These are phyloP conservation scores for Xerocomus cyaneibrunnescens DNA, from an alignment of 1,284 basidiomycete genomes.

Conservation along the genomic window DNA sequence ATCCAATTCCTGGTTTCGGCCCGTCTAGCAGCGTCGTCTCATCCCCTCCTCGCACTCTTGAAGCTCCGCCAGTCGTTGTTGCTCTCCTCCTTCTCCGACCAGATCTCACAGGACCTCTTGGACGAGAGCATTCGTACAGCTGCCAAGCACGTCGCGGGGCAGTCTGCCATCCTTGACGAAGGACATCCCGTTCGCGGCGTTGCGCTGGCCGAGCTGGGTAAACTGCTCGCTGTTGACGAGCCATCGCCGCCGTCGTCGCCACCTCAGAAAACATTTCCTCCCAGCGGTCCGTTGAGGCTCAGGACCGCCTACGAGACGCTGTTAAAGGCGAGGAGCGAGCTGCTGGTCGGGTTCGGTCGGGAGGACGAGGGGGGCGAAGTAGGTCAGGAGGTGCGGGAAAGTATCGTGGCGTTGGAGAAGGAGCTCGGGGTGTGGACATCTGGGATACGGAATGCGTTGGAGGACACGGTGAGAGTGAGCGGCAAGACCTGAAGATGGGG, in stretches of 20 bases:
- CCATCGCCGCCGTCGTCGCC: conserved; percentile 41
- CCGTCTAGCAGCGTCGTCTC: conserved; percentile 57
- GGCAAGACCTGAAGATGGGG: conserved; percentile 1
- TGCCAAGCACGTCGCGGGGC: conserved; percentile 56
- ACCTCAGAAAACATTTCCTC: conserved; percentile 44
- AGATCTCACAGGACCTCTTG: conserved; percentile 47
- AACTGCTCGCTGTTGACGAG: conserved; percentile 76
- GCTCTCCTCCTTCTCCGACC: conserved; percentile 47
- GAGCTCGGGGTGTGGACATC: conserved; percentile 64
- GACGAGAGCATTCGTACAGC: conserved; percentile 65
- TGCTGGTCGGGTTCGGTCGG: conserved; percentile 62
- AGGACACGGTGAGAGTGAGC: conserved; percentile 15
- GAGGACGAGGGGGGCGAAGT: conserved; percentile 62
- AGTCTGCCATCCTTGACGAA: conserved; percentile 51
- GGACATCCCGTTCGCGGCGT: conserved; percentile 83
- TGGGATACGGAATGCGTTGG: conserved; percentile 32
- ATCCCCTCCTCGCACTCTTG: conserved; percentile 75
- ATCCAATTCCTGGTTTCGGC: conserved; percentile 58
- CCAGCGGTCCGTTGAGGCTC: conserved; percentile 61
- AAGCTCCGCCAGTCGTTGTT: conserved; percentile 69
- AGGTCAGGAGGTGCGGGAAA: conserved; percentile 55
- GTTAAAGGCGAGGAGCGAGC: conserved; percentile 55
- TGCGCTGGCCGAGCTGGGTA: conserved; percentile 77
- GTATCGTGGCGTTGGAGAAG: conserved; percentile 58
- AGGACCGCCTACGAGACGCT: conserved; percentile 64